A percentile compares a stretch with the other conserved stretches of the same genome.
These are phyloP conservation scores for Epichloe coenophiala DNA, from an alignment of 2,329 filamentous ascomycete genomes.

Conservation along the genomic window DNA sequence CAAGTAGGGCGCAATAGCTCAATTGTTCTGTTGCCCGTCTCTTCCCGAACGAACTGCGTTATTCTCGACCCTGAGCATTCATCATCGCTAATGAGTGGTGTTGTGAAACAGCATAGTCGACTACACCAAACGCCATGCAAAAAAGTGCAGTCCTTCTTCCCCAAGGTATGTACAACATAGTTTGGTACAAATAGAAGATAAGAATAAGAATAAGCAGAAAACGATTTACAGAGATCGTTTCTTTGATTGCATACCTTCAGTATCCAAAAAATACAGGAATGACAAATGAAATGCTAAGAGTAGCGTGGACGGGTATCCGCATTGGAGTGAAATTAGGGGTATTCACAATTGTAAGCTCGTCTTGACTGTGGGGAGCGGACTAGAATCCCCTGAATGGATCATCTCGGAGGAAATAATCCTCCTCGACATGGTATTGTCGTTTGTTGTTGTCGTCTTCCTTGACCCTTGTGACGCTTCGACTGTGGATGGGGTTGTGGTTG, in stretches of 20 bases:
- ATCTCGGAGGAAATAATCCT: slow-evolving; percentile 41
- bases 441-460: slow-evolving; percentile 36
- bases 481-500: slow-evolving; percentile 26
- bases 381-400: slow-evolving; percentile 52
- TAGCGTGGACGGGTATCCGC: slow-evolving; percentile 7
- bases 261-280: too few species aligned
- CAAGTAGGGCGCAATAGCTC: too few species aligned
- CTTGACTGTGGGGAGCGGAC: slow-evolving; percentile 1
- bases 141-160: not conserved
- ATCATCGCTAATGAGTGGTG: not conserved
- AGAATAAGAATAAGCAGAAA: not conserved
- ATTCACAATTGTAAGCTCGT: too few species aligned
- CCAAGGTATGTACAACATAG: not conserved
- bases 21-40: not conserved
- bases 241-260: too few species aligned
- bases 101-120: not conserved
- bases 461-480: slow-evolving; percentile 6
- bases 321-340: slow-evolving; percentile 3
- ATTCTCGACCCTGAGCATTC: not conserved
- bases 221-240: not conserved
- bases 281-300: not conserved
- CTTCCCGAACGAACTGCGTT: not conserved
- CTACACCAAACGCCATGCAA: not conserved
- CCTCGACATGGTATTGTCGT: slow-evolving; percentile 32
- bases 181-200: not conserved